Conservation (phyloP, 306 rosid species). For the Purshia tridentata region DNA sequence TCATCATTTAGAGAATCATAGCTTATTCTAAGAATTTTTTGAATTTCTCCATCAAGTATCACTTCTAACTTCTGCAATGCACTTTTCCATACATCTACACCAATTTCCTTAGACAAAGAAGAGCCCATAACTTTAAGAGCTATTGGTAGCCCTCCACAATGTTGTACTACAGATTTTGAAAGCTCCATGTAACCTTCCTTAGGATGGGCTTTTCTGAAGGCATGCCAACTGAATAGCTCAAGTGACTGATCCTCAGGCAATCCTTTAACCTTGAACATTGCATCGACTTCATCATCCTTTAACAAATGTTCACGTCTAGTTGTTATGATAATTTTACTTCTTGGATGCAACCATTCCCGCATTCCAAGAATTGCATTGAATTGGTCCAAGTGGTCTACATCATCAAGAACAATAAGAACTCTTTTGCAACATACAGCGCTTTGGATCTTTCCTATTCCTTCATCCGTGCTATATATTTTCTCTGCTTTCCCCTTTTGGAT, state of each 20-base stretch:
- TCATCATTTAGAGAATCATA: not conserved
- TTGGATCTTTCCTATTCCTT: too few relatives aligned
- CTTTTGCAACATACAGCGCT: too few relatives aligned
- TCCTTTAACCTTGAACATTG: too few relatives aligned
- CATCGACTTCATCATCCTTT: too few relatives aligned
- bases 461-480: not conserved
- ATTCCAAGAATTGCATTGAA: too few relatives aligned
- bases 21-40: not conserved
- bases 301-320: too few relatives aligned
- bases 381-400: too few relatives aligned
- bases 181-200: not conserved
- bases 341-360: too few relatives aligned
- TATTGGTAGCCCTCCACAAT: not conserved
- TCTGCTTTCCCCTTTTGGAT: too few relatives aligned
- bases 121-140: not conserved
- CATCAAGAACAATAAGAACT: too few relatives aligned
- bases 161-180: not conserved
- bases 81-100: not conserved
- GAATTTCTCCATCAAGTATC: not conserved
- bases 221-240: conserved; percentile 3
- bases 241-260: not conserved
- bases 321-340: too few relatives aligned
- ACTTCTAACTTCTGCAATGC: not conserved
- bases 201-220: not conserved
- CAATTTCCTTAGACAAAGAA: not conserved